A percentile compares a stretch with the other conserved stretches of the same genome.
These are phyloP conservation scores for Bruguiera hainesii DNA, from an alignment of 441 rosid genomes.

Conservation along the genomic window DNA sequence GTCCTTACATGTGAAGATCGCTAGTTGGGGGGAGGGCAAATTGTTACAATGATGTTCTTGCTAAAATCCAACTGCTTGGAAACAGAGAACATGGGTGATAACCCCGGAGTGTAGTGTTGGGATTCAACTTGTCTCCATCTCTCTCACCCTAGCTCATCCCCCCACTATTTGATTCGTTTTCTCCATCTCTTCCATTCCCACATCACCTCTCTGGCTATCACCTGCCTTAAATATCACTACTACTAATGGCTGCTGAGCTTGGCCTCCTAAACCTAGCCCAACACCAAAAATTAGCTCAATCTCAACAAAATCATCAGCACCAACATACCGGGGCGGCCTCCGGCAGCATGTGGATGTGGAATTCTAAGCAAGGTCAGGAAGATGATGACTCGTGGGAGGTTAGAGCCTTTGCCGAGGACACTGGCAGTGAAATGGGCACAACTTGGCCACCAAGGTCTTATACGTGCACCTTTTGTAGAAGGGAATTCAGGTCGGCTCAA, in stretches of 20 bases:
- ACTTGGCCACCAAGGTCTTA: slow-evolving; percentile 98
- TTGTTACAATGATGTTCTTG: slow-evolving; percentile 17
- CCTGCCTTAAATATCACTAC: slow-evolving; percentile 28
- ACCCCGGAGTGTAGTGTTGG: slow-evolving; percentile 20
- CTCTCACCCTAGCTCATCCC: slow-evolving; percentile 20
- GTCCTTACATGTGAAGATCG: slow-evolving; percentile 24
- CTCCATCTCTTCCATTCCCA: slow-evolving; percentile 25
- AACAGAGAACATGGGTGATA: slow-evolving; percentile 29
- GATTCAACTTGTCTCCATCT: slow-evolving; percentile 33
- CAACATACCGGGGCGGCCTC: slow-evolving; percentile 20
- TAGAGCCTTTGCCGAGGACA: slow-evolving; percentile 82
- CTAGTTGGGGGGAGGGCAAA: slow-evolving; percentile 19
- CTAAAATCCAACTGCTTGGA: slow-evolving; percentile 35
- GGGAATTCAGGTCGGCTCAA: slow-evolving; percentile 94
- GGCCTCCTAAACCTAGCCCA: slow-evolving; percentile 38
- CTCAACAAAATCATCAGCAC: slow-evolving; percentile 31
- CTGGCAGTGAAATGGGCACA: slow-evolving; percentile 61
- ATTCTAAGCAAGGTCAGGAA: slow-evolving; percentile 41
- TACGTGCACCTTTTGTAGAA: slow-evolving; percentile 82
- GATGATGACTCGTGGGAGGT: slow-evolving; percentile 96
- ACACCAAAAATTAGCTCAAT: slow-evolving; percentile 23
- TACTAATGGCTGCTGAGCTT: slow-evolving; percentile 44
- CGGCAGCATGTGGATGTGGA: slow-evolving; percentile 65
- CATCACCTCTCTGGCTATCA: slow-evolving; percentile 21
- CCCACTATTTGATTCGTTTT: slow-evolving; percentile 29